Base-by-base conservation (phyloP, 345 rosid genomes). In the Acer campestre region DNA sequence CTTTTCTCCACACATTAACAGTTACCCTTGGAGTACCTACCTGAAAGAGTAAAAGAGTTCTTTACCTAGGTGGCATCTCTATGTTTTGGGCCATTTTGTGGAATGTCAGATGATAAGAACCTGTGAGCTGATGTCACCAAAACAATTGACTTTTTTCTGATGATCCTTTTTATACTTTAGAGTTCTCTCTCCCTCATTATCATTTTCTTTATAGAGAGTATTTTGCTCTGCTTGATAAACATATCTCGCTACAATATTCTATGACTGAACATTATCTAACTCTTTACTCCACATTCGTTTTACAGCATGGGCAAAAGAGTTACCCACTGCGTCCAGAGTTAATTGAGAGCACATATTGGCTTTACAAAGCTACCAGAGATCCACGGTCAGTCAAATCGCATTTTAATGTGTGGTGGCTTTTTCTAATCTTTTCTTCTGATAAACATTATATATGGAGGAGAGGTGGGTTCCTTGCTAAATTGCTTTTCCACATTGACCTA, bases 341-440 rank as follows among this genome's bases (percentile, higher is more conserved):
- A 75, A 92, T 92, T 25, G 99, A 96, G 80, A 96, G 99, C 89
- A 96, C 99, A 22, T 96, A 96, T 78, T 94, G 97, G 99, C 93
- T 96, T 70, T 96, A 91, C 89, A 96, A 94, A 86, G 98, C 99
- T 80, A 96, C 98, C 61, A 86, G 97, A 85, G 90, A 96, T 84
- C 90, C 95, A 46, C 93, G 94, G 99, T 96, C 18, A 79, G 67
- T 75, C 44, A 2, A 70, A 78, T 74, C 20, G 62, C 49, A 74
- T 44, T 44, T 46, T 75, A 63, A 25, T 68, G 40, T 64, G 8
- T 38, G 16, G 63, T 67, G 66, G 0, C 40, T 44, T 71, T 40
- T 75, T 16, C 17, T 66, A 46, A 51, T 48, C 20, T 20, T 59
- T 29, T 13, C 10, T 70, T 17, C 51, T 44, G 1, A 58, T 42